Evolutionary conservation across 495 filamentous ascomycete genomes (phyloP), one percentile per base, ranked within the genome.

Genomic region (Letharia lupina): DNA sequence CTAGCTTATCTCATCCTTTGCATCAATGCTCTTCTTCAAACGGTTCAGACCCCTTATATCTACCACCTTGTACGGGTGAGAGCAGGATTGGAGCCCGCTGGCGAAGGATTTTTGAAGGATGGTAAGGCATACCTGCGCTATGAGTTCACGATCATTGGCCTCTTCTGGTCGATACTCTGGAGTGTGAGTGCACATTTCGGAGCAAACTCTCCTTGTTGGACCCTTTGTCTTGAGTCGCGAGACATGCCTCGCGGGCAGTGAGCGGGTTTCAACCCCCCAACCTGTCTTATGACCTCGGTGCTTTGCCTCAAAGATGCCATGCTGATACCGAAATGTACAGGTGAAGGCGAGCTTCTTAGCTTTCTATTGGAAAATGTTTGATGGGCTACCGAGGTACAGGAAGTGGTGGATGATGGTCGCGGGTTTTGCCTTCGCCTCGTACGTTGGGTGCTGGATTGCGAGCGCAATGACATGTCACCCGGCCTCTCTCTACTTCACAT

Each of bases 331-430:
- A 35, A 56, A 13, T 56, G 13, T 35, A 31, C 28, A 56, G 52
- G 52, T 56, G 0, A 65, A 65, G 71, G 79, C 72, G 12, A 74
- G 77, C 37, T 82, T 82, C 65, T 68, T 83, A 60, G 75, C 78
- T 0, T 70, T 82, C 1, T 83, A 79, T 70, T 78, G 72, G 72
- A 72, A 71, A 41, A 71, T 82, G 11, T 78, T 81, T 58, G 69
- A 74, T 16, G 72, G 76, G 23, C 65, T 81, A 37, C 65, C 69
- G 31, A 52, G 68, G 41, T 80, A 80, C 65, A 75, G 76, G 18
- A 71, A 72, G 18, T 72, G 69, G 64, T 81, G 77, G 77, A 76
- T 73, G 62, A 65, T 65, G 11, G 70, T 78, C 31, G 72, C 70
- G 12, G 57, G 70, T 28, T 79, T 81, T 60, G 70, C 73, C n/a